Base-by-base conservation (phyloP, 768 basidiomycete species). In the Lactarius sp. region DNA sequence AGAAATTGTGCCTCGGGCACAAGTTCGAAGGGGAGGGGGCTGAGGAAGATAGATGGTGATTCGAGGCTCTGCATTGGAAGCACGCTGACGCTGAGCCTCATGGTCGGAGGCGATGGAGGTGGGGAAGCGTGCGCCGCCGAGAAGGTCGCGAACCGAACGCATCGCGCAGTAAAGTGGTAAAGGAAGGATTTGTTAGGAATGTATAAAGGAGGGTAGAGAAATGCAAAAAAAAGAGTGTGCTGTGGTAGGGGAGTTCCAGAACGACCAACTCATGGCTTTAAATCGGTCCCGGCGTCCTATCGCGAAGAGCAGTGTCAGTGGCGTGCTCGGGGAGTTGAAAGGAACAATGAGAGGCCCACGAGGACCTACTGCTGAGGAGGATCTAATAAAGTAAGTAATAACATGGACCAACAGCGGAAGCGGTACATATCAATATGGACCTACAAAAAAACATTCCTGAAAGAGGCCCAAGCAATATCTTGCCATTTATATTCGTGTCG, bases 1-100 rank as follows among this genome's bases (percentile, higher is more conserved):
- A 14, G 37, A 22, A 22, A 53, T 20, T 34, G 58, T 55, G 62
- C 62, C 39, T 52, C 62, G 18, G 62, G 62, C 63, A 64, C 58
- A 20, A 50, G 33, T 10, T 4, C 39, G 63, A 55, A 54, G n/a
- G 18, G 55, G 52, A 18, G 44, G 16, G 31, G 59, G 52, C 20
- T 39, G 34, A 50, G 47, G 57, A 50, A 50, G 33, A 58, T 37
- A n/a, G 47, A 39, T 22, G 34, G 42, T 8, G 20, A 44, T 61
- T 47, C 52, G 52, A 46, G 12, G 49, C n/a, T 31, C 57, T 51
- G 57, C 20, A 37, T 22, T 20, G 39, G 39, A 51, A 37, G 39
- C 31, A 3, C 10, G 37, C 34, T 56, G 37, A 33, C 31, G 39
- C 46, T 59, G 62, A 13, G 58, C 52, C 58, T 64, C 63, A 2